Percentiles rank a stretch among this genome's conserved stretches.
These are phyloP conservation scores for Allantophomopsis lycopodina DNA, from an alignment of 2,329 filamentous ascomycete genomes.

Conservation along the genomic window DNA sequence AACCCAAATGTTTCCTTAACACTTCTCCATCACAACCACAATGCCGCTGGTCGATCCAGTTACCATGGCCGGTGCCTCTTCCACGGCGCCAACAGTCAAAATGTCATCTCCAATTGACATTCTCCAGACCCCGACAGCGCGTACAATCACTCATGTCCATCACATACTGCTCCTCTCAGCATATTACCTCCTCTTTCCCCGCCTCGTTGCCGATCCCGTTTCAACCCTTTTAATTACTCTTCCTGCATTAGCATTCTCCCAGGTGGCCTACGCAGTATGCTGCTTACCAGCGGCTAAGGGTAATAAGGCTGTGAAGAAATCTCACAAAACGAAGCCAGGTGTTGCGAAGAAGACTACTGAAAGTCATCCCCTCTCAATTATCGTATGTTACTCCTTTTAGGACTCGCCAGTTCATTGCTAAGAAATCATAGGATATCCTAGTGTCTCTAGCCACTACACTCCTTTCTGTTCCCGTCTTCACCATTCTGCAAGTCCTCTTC, in stretches of 20 bases:
- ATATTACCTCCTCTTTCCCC: conserved; percentile 47
- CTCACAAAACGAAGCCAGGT: conserved; percentile 25
- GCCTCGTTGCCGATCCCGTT: conserved; percentile 58
- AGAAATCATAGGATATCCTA: conserved; percentile 20
- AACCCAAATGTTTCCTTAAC: neutral
- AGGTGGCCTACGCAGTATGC: conserved; percentile 45
- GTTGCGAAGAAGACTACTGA: conserved; percentile 34
- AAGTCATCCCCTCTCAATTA: neutral
- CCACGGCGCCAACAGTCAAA: conserved; percentile 6
- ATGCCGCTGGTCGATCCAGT: conserved; percentile 17
- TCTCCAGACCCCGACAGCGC: conserved; percentile 23
- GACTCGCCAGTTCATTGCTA: conserved; percentile 30
- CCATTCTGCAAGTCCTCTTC: conserved; percentile 59
- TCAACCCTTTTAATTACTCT: conserved; percentile 46
- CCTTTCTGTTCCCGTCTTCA: conserved; percentile 36
- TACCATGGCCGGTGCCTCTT: conserved; percentile 9
- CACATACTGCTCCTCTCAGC: conserved; percentile 51
- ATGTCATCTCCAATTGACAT: conserved; percentile 15
- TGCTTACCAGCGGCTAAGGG: conserved; percentile 48
- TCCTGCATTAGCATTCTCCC: conserved; percentile 47
- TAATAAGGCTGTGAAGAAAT: conserved; percentile 30
- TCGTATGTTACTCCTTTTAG: conserved; percentile 34
- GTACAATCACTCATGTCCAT: conserved; percentile 50
- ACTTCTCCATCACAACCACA: neutral
- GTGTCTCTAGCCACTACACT: conserved; percentile 32